Percentiles rank a stretch among this genome's conserved stretches.
Conservation (phyloP, 495 filamentous ascomycete genomes). For the Opeltia flavorubescens region DNA sequence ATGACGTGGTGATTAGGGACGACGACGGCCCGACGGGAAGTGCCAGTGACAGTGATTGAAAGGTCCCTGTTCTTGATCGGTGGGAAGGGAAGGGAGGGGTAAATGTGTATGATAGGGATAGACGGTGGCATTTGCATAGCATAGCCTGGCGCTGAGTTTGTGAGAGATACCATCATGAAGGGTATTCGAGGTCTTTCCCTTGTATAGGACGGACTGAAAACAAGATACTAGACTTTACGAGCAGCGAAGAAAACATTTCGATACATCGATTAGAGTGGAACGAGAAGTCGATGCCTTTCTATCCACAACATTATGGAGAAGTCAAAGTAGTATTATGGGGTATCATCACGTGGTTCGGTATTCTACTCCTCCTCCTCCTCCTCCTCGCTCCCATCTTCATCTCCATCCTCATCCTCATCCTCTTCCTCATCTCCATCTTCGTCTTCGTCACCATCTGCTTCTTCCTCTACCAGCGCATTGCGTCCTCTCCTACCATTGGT, state of each 20-base stretch:
- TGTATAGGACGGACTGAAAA: too few relatives aligned
- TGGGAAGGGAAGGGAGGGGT: not conserved
- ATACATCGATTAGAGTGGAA: too few relatives aligned
- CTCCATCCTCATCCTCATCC: conserved; percentile 5
- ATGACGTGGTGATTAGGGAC: conserved; percentile 10
- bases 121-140: not conserved
- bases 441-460: conserved; percentile 1
- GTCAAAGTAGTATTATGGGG: too few relatives aligned
- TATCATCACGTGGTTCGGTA: too few relatives aligned
- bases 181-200: too few relatives aligned
- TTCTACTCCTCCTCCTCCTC: too few relatives aligned
- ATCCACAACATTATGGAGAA: too few relatives aligned
- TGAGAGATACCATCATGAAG: conserved; percentile 1
- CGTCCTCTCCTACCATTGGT: conserved; percentile 5
- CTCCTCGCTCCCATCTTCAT: not conserved
- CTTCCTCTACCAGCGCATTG: conserved; percentile 15
- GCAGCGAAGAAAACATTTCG: too few relatives aligned
- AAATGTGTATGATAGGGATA: not conserved
- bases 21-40: conserved; percentile 16
- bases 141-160: conserved; percentile 12
- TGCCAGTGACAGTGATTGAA: conserved; percentile 16
- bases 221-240: too few relatives aligned
- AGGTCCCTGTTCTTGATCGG: too few relatives aligned
- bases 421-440: not conserved
- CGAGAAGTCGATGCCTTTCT: too few relatives aligned